Conservation (phyloP, 1,139 yeast genomes). For the Lodderomyces jiufengensis region DNA sequence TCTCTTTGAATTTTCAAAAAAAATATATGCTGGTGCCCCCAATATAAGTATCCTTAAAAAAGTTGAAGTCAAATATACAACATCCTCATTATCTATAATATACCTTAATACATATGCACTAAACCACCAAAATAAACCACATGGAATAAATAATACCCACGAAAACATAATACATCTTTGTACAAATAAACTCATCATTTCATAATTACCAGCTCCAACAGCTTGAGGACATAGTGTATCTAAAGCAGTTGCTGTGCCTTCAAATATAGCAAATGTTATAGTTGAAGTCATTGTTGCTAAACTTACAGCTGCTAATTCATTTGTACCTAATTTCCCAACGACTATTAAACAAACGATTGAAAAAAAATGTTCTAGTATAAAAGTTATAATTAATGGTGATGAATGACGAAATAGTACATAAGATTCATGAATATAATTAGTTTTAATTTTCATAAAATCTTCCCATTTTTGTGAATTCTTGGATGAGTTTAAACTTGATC, state of each 20-base stretch:
- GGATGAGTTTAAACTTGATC: conserved; percentile 9
- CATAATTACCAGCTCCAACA: conserved; percentile 65
- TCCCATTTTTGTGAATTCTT: conserved; percentile 2
- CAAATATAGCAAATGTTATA: conserved; percentile 78
- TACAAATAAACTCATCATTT: conserved; percentile 58
- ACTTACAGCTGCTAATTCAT: conserved; percentile 76
- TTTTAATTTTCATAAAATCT: conserved; percentile 41
- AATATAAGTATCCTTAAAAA: conserved; percentile 63
- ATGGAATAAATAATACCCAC: conserved; percentile 53
- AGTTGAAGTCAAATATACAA: conserved; percentile 58
- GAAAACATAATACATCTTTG: conserved; percentile 64
- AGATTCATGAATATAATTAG: conserved; percentile 45
- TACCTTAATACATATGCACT: conserved; percentile 50
- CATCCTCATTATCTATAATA: conserved; percentile 57
- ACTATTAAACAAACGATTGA: conserved; percentile 68
- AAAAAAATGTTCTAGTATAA: conserved; percentile 67
- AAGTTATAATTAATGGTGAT: conserved; percentile 62
- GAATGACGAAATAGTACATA: conserved; percentile 51
- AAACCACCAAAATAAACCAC: conserved; percentile 63
- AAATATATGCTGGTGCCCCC: conserved; percentile 83
- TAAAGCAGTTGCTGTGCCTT: conserved; percentile 82
- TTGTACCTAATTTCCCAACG: conserved; percentile 71
- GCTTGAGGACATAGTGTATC: conserved; percentile 89
- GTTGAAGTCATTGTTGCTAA: conserved; percentile 87
- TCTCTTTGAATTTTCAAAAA: conserved; percentile 79